Percentiles rank a stretch among this genome's conserved stretches.
phyloP scores from a whole-genome alignment of 495 filamentous ascomycete species.

The Ramalina intermedia region DNA sequence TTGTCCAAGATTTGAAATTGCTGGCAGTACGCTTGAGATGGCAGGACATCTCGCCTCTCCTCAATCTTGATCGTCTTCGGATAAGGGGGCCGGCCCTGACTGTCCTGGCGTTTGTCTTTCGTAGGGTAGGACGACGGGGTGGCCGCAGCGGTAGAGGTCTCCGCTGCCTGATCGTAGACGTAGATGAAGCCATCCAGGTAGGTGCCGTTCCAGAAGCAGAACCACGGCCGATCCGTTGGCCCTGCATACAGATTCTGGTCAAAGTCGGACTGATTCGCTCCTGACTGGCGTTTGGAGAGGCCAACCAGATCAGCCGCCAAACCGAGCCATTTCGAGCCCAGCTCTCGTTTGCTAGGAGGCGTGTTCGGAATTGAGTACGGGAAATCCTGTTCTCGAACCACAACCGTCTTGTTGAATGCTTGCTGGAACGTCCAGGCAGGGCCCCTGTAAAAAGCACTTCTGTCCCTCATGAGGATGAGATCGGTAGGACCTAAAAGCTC shows the following conservation, averaged over 20 bases:
- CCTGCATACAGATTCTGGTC: slow-evolving; percentile 31
- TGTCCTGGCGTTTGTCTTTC: slow-evolving; percentile 2
- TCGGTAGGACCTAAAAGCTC: slow-evolving; percentile 30
- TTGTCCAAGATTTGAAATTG: slow-evolving; percentile 50
- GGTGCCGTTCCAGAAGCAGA: slow-evolving; percentile 78
- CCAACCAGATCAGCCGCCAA: background rate
- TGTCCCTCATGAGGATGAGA: slow-evolving; percentile 52
- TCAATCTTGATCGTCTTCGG: slow-evolving; percentile 66
- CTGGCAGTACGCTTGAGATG: slow-evolving; percentile 46
- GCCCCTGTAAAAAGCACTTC: slow-evolving; percentile 43
- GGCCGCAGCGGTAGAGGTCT: slow-evolving; percentile 6
- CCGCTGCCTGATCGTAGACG: slow-evolving; percentile 2
- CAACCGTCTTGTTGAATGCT: slow-evolving; percentile 67
- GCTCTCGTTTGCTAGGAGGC: slow-evolving; percentile 9
- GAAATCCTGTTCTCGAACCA: slow-evolving; percentile 42
- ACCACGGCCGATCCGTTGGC: slow-evolving; percentile 61
- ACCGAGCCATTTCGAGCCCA: slow-evolving; percentile 17
- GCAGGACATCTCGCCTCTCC: slow-evolving; percentile 46
- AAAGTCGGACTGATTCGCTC: slow-evolving; percentile 11
- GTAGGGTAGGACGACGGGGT: slow-evolving; percentile 1
- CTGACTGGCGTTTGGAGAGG: background rate
- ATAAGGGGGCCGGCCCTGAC: slow-evolving; percentile 28
- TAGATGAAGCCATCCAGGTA: slow-evolving; percentile 74
- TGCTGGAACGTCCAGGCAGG: slow-evolving; percentile 63
- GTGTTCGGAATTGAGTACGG: slow-evolving; percentile 6